Evolutionary conservation across 257 asterid species (phyloP), one percentile per base, ranked within the genome.

Genomic region (Solanum paucissectum): DNA sequence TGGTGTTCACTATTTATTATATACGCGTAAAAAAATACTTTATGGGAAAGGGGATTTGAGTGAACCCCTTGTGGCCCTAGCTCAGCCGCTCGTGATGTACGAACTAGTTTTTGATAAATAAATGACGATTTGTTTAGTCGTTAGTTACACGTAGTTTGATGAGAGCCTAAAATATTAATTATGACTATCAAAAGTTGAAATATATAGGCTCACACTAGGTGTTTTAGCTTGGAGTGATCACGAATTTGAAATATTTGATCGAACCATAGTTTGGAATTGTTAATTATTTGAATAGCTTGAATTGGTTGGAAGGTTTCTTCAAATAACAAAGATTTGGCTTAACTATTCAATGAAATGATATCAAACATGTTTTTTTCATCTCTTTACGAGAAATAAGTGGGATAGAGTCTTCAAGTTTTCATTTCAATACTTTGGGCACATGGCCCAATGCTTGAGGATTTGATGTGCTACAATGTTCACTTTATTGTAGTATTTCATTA

Each of bases 41-140:
- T 27, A 2, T 25, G 3, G 5, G 25, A 0, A 72, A 72, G 25
- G 2, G n/a, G 12, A 32, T 71, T 71, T 8, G 18, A 18, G 9
- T 71, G 76, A 69, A 32, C 1, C n/a, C 34, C 12, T 71, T 71
- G n/a, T 8, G n/a, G 12, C 7, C 7, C n/a, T 71, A 14, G 23
- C 40, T 32, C 0, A 4, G 3, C 6, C 3, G 1, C 7, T 32
- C 0, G 2, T 71, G n/a, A 18, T 71, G 12, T 33, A 9, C 3
- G 4, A 1, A 20, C 18, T 4, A 9, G 2, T 7, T 72, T 33
- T 32, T 32, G 4, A 72, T n/a, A 7, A 34, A 72, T 32, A 9
- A 33, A 33, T 5, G 6, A 33, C 1, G 5, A 33, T 46, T 46
- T 46, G 20, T 52, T 52, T 16, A 52, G 23, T 32, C 4, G 0